phyloP scores from a whole-genome alignment of 2,329 filamentous ascomycete species.

The Arthrobotrys sinensis region DNA sequence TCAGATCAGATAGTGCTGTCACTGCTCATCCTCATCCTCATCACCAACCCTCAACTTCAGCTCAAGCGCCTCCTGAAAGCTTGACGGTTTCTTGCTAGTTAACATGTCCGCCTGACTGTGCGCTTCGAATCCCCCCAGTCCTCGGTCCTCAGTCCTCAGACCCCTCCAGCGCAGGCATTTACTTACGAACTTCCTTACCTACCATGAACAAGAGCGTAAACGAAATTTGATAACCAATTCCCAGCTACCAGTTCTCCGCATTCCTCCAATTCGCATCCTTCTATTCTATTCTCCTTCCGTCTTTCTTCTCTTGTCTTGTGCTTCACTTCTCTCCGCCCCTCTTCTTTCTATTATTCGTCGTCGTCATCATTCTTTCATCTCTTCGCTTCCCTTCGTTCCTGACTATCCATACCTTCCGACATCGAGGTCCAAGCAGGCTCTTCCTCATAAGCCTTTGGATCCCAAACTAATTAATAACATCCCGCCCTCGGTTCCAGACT shows the following conservation, averaged over 20 bases:
- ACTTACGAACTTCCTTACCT: slow-evolving; percentile 3
- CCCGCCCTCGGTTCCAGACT: slow-evolving; percentile 14
- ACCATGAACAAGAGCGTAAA: slow-evolving; percentile 33
- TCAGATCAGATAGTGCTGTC: slow-evolving; percentile 27
- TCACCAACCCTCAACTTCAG: not conserved
- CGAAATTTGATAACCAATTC: slow-evolving; percentile 60
- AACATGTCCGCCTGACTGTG: slow-evolving; percentile 31
- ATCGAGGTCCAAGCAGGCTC: slow-evolving; percentile 38
- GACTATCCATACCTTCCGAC: slow-evolving; percentile 30
- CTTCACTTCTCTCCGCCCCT: slow-evolving; percentile 9
- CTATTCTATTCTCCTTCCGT: slow-evolving; percentile 16
- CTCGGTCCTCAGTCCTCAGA: no score
- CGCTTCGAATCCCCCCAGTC: not conserved
- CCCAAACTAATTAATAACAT: slow-evolving; percentile 14
- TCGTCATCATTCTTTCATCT: slow-evolving; percentile 43
- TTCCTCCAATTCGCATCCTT: slow-evolving; percentile 30
- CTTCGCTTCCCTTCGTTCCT: slow-evolving; percentile 46
- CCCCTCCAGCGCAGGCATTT: no score
- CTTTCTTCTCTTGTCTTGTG: slow-evolving; percentile 22
- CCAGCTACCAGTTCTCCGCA: slow-evolving; percentile 19
- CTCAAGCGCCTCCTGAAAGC: slow-evolving; percentile 49
- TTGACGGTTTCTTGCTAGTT: slow-evolving; percentile 20
- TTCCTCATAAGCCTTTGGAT: slow-evolving; percentile 24
- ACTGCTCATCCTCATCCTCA: slow-evolving; percentile 9
- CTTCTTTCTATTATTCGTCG: not conserved